Evolutionary conservation across 148 eudicot genomes (phyloP), one percentile per base, ranked within the genome.

Genomic region (Bassia scoparia): DNA sequence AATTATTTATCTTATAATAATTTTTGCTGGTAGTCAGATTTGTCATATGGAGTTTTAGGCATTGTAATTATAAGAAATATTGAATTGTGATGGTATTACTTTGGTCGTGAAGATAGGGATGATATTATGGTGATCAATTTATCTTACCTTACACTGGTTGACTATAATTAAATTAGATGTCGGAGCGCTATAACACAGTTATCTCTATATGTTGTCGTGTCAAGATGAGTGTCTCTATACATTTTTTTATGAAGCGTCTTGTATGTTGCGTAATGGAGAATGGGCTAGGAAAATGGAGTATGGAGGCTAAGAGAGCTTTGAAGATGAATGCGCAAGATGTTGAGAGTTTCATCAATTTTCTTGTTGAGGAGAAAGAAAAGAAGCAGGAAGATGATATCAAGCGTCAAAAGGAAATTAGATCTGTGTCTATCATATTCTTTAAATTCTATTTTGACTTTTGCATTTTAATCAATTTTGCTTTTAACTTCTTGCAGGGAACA

Each of bases 231-330:
- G n/a, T n/a, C n/a, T n/a, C n/a, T n/a, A n/a, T n/a, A n/a, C n/a
- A n/a, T n/a, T n/a, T n/a, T n/a, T n/a, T n/a, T n/a, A n/a, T n/a
- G n/a, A n/a, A n/a, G n/a, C n/a, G n/a, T n/a, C n/a, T n/a, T n/a
- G n/a, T n/a, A n/a, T n/a, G n/a, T n/a, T n/a, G n/a, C n/a, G n/a
- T n/a, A n/a, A n/a, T n/a, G n/a, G n/a, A n/a, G n/a, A n/a, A n/a
- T n/a, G n/a, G n/a, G n/a, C n/a, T n/a, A n/a, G n/a, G n/a, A n/a
- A n/a, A n/a, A n/a, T n/a, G n/a, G n/a, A n/a, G n/a, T n/a, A n/a
- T n/a, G n/a, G n/a, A 88, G 70, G 88, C 91, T 44, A 93, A 83
- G 69, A 86, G 92, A 70, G 95, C 98, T n/a, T n/a, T n/a, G n/a
- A n/a, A n/a, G n/a, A n/a, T n/a, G n/a, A n/a, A n/a, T n/a, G n/a